Base-by-base conservation (phyloP, 768 basidiomycete species). In the Agaricus sinodeliciosus region DNA sequence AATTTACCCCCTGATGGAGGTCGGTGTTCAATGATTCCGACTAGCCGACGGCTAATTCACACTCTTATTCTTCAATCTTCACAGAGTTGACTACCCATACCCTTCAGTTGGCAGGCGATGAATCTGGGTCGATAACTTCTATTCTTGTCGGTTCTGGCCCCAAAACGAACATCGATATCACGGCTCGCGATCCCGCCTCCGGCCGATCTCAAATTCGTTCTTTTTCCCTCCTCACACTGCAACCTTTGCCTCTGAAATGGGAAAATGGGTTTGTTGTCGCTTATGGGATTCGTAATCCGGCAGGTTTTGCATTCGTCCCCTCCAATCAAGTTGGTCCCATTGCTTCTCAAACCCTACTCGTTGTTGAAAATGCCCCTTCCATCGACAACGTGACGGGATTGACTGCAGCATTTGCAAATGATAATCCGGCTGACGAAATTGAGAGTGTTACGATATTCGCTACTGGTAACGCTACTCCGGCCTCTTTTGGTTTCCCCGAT, bases 231-330 rank as follows among this genome's bases (percentile, higher is more conserved):
- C 56, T 31, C 2, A 35, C 49, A 15, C 25, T 52, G n/a, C 55
- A 56, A 12, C 55, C 52, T 12, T 12, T 54, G 0, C 60, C 68
- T 13, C 54, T 62, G 9, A 49, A 58, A 4, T 70, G 67, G 65
- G 27, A 64, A 6, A 48, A 62, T 3, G 74, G 72, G 0, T 56
- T 68, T 36, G 60, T 75, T 25, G 47, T 75, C 18, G 73, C 71
- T 0, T 75, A 66, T 49, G 74, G 74, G 3, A 72, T 75, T 45
- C 67, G 74, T 9, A 77, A 77, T 59, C 72, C 74, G 8, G 73
- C 67, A 0, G 73, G 71, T 3, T 71, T 75, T 49, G 71, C 72
- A 0, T 71, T 70, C 58, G 45, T 26, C 15, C 18, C 53, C 3
- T 50, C 49, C 9, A 22, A 45, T 7, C 34, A 28, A 9, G 31